Base-by-base conservation (phyloP, 75 land plant species). In the Selaginella moellendorffii region DNA sequence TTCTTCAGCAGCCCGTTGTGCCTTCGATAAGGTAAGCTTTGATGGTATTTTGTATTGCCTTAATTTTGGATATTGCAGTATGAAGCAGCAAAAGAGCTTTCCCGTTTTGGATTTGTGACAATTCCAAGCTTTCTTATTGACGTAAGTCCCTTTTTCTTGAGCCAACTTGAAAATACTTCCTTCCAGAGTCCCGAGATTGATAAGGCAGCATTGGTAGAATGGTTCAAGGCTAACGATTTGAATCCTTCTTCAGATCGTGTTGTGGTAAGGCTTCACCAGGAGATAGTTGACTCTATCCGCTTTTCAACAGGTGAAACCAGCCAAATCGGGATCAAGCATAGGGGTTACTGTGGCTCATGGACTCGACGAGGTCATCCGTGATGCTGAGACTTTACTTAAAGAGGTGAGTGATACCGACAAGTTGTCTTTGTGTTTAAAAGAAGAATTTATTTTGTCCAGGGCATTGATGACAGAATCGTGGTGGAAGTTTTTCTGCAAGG, bases 281-380 rank as follows among this genome's bases (percentile, higher is more conserved):
- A 36, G 46, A 36, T 36, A 5, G 5, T 36, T 5, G 46, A 5
- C 14, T 14, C 46, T 36, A 14, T 14, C 46, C 14, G 46, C 14
- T 36, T 1, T 54, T 73, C 24, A n/a, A n/a, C 65, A 86, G 90
- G 92, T 87, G 2, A 87, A 87, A 59, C 92, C 88, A 65, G 71
- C 85, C 65, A 70, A 75, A 31, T 78, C 83, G 42, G 92, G 92
- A 59, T 87, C 92, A 61, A 87, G 92, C 63, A 77, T 87, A 65
- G 88, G 88, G 60, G 88, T 87, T 20, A 66, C 67, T 63, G 88
- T 84, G 69, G 85, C 85, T 63, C 73, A 74, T 70, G 92, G 92
- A 19, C 71, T 84, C 68, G 69, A 71, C 54, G 80, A 86, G 65
- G 72, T 83, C 20, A 53, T 81, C 20, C 63, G 24, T 30, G 82